Evolutionary conservation across 495 filamentous ascomycete genomes (phyloP), one percentile per base, ranked within the genome.

Genomic region (Hyaloscypha hepaticicola): DNA sequence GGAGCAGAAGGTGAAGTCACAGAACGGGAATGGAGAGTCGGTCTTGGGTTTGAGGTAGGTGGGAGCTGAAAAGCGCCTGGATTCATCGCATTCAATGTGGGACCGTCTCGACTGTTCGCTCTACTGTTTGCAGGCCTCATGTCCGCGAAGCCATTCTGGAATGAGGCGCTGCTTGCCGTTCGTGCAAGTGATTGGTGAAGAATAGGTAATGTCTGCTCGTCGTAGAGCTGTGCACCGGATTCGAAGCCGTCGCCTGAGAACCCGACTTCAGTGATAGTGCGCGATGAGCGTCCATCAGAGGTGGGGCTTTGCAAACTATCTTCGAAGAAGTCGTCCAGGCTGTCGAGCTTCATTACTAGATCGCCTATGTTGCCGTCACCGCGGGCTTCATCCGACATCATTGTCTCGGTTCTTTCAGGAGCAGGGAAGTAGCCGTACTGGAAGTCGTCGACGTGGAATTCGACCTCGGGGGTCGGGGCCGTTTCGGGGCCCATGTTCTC

Each of bases 321-420:
- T 62, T 96, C 92, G 70, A 97, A 97, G 79, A 98, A 98, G 71
- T 97, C 93, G 70, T 99, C 95, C 12, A 99, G 74, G 68, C 91
- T 95, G 69, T 97, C 92, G 0, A 99, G 82, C 72, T 96, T 96
- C 70, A 92, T 86, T 26, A 95, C 89, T 22, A 97, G 85, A 66
- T 96, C 93, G 48, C 89, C 89, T 63, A 90, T 89, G 72, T 93
- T 90, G 5, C 73, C 79, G 12, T 91, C 88, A 14, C 78, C 83
- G 38, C 90, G 87, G 1, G 82, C 88, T 56, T 96, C 92, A 65
- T 97, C 91, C 2, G 92, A 96, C 75, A 92, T 88, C 90, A 96
- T 94, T 1, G 93, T 97, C 62, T 90, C 90, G 0, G 93, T 88
- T 50, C 92, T 84, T 72, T 90, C 84, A 12, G 77, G 73, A 8